A percentile compares a stretch with the other conserved stretches of the same genome.
Evolutionary conservation across 352 stramenopile genomes (phyloP).

Genomic region (Phytophthora sp.): DNA sequence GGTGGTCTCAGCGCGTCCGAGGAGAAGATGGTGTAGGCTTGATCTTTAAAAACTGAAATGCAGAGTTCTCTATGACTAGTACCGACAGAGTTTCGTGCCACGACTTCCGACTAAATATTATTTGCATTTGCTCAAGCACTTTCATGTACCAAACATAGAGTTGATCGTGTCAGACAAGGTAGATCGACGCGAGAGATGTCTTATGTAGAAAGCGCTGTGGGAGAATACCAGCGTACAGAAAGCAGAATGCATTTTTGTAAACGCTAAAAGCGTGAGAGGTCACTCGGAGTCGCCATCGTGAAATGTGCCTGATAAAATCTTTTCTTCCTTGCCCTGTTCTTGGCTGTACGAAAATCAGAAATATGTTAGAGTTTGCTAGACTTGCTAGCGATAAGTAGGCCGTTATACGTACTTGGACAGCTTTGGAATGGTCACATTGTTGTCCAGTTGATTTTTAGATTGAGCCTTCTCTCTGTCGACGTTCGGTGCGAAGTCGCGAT

Average conservation of each 20-base stretch:
- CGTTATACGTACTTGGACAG: conserved; percentile 50
- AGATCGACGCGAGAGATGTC: too few relatives aligned
- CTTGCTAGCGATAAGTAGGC: too few relatives aligned
- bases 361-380: too few relatives aligned
- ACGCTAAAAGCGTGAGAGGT: background rate
- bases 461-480: conserved; percentile 39
- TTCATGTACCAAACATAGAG: too few relatives aligned
- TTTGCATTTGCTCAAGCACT: background rate
- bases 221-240: too few relatives aligned
- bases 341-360: conserved; percentile 23
- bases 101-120: background rate
- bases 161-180: too few relatives aligned
- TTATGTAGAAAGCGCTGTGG: too few relatives aligned
- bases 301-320: conserved; percentile 66
- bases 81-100: background rate
- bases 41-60: background rate
- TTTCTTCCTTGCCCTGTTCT: conserved; percentile 68
- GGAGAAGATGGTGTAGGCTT: conserved; percentile 26
- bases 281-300: conserved; percentile 72
- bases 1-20: conserved; percentile 7
- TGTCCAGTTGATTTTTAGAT: conserved; percentile 52
- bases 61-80: background rate
- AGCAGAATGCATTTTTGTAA: background rate
- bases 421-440: conserved; percentile 44
- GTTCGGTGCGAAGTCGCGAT: conserved; percentile 45